A percentile compares a stretch with the other conserved stretches of the same genome.
Evolutionary conservation across 176 grass and related monocot species (phyloP).

Genomic region (Hsuehochloa calcarea): DNA sequence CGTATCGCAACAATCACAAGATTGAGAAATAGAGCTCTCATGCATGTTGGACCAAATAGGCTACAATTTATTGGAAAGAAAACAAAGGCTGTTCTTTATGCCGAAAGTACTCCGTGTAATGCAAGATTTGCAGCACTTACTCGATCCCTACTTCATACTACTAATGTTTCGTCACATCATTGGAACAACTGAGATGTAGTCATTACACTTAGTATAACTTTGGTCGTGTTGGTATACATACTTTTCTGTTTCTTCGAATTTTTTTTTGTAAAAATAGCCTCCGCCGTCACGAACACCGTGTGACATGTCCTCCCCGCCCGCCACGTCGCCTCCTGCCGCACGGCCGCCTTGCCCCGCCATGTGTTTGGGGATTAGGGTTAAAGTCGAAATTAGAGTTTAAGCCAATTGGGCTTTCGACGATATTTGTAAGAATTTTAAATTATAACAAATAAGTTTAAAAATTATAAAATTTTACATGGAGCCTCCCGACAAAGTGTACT

Average conservation of each 20-base stretch:
- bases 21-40: neutral
- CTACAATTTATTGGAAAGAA: neutral
- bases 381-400: no score
- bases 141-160: neutral
- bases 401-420: no score
- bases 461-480: no score
- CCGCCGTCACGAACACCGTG: no score
- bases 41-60: neutral
- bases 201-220: neutral
- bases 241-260: neutral
- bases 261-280: no score
- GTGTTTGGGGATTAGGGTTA: no score
- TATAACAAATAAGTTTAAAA: no score
- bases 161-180: neutral
- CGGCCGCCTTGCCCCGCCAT: no score
- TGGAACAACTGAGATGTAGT: neutral
- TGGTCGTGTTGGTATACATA: neutral
- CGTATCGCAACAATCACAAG: neutral
- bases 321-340: no score
- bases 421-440: no score
- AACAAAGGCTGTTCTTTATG: neutral
- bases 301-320: no score
- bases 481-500: no score
- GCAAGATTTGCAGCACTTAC: constrained; percentile 18
- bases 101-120: constrained; percentile 9